Base-by-base conservation (phyloP, 192 early-diverging fungal species). In the Entomortierella chlamydospora region DNA sequence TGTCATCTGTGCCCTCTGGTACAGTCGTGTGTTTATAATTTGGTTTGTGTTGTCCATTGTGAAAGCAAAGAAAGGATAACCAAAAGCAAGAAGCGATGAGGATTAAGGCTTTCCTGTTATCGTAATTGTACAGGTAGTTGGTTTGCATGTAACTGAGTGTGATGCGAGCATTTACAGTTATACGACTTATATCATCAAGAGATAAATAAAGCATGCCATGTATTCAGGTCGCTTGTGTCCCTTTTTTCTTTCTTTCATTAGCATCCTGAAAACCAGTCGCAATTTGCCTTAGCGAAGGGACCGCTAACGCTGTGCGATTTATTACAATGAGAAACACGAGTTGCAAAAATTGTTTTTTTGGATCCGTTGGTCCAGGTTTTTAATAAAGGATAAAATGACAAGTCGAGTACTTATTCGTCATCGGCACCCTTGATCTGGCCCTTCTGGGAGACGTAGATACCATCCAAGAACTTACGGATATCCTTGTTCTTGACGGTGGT, bases 391-490 rank as follows among this genome's bases (percentile, higher is more conserved):
- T 56, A 66, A 23, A 45, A 52, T 12, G 31, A 53, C 18, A 41
- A 68, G 53, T 53, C 18, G 12, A 47, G 26, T 29, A 74, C 26
- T 71, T 83, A 83, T 41, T 90, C 91, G 81, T 90, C 85, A 73
- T 86, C 90, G 63, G 76, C 76, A 78, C 74, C 74, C 76, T 79
- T 79, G 83, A 93, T 63, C 68, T 68, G 83, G 37, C 82, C 87
- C 91, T 92, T 95, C 86, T 93, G 90, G 70, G 94, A 96, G 63
- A 97, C 92, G 91, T 96, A 97, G 91, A 97, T 91, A 94, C 95
- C 95, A 86, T 97, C 95, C 82, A 97, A 88, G 92, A 97, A 96
- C 91, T 99, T 99, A 90, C 97, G 95, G 91, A 99, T 99, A 97
- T 99, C 97, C 94, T 99, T 99, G 91, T 97, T 97, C 87, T 92